These are phyloP conservation scores for Boletus rubropictus DNA, from an alignment of 768 basidiomycete genomes.

Conservation along the genomic window DNA sequence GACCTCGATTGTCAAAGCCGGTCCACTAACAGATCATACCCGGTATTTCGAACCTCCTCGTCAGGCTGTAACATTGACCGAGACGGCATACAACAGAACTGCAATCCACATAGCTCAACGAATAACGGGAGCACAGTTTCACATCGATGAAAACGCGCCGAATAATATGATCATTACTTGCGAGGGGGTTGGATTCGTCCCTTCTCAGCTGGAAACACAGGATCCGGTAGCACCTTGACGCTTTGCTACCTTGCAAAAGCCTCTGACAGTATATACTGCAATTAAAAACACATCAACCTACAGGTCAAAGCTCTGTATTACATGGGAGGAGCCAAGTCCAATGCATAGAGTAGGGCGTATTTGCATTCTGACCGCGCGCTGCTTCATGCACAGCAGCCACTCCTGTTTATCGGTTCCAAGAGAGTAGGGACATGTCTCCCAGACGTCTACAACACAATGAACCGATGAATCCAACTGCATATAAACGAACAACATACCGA, in stretches of 20 bases:
- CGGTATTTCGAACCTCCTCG: conserved; percentile 34
- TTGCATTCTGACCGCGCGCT: background rate
- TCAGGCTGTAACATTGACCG: background rate
- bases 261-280: conserved; percentile 17
- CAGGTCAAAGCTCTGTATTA: conserved; percentile 18
- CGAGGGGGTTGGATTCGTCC: conserved; percentile 56
- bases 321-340: conserved; percentile 15
- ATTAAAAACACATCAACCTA: conserved; percentile 16
- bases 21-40: conserved; percentile 64
- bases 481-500: conserved; percentile 45
- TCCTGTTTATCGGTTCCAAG: conserved; percentile 61
- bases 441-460: conserved; percentile 49
- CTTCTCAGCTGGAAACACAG: conserved; percentile 7
- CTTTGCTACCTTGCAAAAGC: background rate
- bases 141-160: conserved; percentile 39
- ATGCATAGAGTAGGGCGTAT: conserved; percentile 16
- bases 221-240: background rate
- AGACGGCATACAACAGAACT: conserved; percentile 36
- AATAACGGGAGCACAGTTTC: conserved; percentile 63
- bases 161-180: conserved; percentile 49
- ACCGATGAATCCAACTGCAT: background rate
- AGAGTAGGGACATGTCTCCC: conserved; percentile 81
- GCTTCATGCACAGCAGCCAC: conserved; percentile 4
- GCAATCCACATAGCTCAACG: conserved; percentile 72
- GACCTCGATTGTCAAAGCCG: conserved; percentile 48